phyloP scores from a whole-genome alignment of 148 eudicot species.

The Persicaria maculosa region DNA sequence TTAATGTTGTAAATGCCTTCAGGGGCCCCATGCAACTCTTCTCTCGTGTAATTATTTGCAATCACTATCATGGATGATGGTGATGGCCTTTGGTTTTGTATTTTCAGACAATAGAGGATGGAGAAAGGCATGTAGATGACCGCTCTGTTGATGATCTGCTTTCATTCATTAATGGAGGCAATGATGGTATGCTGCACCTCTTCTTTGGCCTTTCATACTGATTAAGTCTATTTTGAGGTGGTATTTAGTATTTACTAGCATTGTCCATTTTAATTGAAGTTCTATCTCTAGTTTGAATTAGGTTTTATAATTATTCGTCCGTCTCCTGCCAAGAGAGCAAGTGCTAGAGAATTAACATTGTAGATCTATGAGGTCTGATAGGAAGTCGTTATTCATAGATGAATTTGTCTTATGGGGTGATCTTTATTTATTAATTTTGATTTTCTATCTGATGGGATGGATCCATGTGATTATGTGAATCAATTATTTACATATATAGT shows the following conservation, averaged over 20 bases:
- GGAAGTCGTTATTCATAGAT: neutral
- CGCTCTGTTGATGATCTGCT: constrained; percentile 85
- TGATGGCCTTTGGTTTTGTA: constrained; percentile 16
- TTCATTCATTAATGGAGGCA: constrained; percentile 79
- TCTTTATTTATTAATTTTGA: neutral
- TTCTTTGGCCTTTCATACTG: neutral
- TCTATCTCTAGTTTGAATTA: neutral
- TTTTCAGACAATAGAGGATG: constrained; percentile 55
- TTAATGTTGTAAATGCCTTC: neutral
- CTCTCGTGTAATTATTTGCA: neutral
- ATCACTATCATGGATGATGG: neutral
- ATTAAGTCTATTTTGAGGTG: neutral
- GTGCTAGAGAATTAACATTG: neutral
- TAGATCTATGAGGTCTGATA: neutral
- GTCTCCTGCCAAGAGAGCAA: neutral
- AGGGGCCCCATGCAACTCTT: neutral
- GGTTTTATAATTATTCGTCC: neutral
- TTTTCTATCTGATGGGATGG: constrained; percentile 2
- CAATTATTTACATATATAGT: neutral
- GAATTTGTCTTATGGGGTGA: neutral
- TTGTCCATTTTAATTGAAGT: neutral
- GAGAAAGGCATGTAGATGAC: constrained; percentile 60
- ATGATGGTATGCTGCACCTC: constrained; percentile 41
- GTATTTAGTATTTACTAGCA: neutral
- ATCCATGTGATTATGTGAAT: neutral